Base-by-base conservation (phyloP, 2,329 filamentous ascomycete species). In the Thielaviopsis ethacetica region DNA sequence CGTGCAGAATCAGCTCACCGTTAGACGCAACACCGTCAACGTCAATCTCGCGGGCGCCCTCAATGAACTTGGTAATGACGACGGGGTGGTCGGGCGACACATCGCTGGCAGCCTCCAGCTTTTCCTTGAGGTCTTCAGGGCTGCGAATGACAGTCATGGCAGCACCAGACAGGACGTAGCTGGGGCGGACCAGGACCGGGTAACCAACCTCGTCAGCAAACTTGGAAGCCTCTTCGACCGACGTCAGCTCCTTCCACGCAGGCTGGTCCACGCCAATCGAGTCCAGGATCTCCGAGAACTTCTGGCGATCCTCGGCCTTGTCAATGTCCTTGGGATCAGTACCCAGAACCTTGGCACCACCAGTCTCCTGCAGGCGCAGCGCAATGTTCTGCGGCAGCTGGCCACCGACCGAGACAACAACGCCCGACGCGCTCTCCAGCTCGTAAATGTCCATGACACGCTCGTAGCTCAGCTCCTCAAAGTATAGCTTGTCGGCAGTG, bases 381-480 rank as follows among this genome's bases (percentile, higher is more conserved):
- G 93, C 93, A 68, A 97, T 96, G 76, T 97, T 97, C 74, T 98
- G 93, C 2, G 93, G 91, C 62, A 97, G 81, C 73, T 98, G 93
- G 51, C 93, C 93, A 68, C 93, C 93, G 12, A 97, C 90, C 61
- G 90, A 96, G 7, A 97, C 91, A 3, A 97, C 91, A 26, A 97
- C 89, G 65, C 91, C 91, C 58, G 78, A 82, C 6, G 91, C 84
- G 61, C 76, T 76, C 72, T 97, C 93, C 17, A 97, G 80, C 71
- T 97, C 93, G 70, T 96, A 96, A 64, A 97, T 97, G 71, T 98
- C 93, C 89, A 97, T 95, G 10, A 97, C 91, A 68, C 91, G 85
- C 75, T 97, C 93, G 70, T 96, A 97, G 71, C 86, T 93, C 58
- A 97, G 74, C 72, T 98, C 93, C 66, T 97, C 93, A 64, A 98